Evolutionary conservation across 768 basidiomycete species (phyloP).

Genomic region (Leccinum disarticulatum): DNA sequence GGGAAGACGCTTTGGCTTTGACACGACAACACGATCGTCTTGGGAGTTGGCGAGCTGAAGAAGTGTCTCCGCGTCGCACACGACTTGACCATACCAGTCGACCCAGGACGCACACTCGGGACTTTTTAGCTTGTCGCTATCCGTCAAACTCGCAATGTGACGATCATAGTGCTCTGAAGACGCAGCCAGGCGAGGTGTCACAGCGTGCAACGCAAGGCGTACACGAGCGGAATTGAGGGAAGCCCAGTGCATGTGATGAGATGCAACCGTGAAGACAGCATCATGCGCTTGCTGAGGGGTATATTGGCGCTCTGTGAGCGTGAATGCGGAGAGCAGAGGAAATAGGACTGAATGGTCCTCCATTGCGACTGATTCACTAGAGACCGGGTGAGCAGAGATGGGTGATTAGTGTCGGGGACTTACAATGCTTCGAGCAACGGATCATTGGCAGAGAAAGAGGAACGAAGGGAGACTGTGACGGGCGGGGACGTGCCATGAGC

Average conservation of each 20-base stretch:
- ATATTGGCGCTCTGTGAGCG: slow-evolving; percentile 44
- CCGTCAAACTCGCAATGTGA: slow-evolving; percentile 30
- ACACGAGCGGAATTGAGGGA: slow-evolving; percentile 60
- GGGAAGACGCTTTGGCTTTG: slow-evolving; percentile 47
- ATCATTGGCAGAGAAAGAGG: slow-evolving; percentile 27
- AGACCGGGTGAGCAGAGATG: slow-evolving; percentile 2
- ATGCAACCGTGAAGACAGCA: slow-evolving; percentile 39
- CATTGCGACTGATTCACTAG: slow-evolving; percentile 79
- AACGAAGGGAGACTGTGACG: slow-evolving; percentile 29
- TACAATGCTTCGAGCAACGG: slow-evolving; percentile 34
- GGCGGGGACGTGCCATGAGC: slow-evolving; percentile 29
- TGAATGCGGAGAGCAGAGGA: slow-evolving; percentile 59
- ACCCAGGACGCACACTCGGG: slow-evolving; percentile 69
- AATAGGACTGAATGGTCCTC: slow-evolving; percentile 78
- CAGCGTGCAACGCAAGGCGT: slow-evolving; percentile 74
- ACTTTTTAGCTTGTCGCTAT: slow-evolving; percentile 26
- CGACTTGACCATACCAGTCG: slow-evolving; percentile 76
- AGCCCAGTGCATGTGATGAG: slow-evolving; percentile 46
- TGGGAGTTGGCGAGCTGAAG: slow-evolving; percentile 51
- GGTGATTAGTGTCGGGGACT: slow-evolving; percentile 7
- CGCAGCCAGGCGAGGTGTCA: slow-evolving; percentile 80
- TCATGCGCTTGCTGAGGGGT: slow-evolving; percentile 52
- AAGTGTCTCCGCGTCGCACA: slow-evolving; percentile 67
- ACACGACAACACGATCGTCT: slow-evolving; percentile 33
- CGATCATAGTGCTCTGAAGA: slow-evolving; percentile 70